Base-by-base conservation (phyloP, 176 grass and related monocot genomes). In the Miscanthus lutarioriparius region DNA sequence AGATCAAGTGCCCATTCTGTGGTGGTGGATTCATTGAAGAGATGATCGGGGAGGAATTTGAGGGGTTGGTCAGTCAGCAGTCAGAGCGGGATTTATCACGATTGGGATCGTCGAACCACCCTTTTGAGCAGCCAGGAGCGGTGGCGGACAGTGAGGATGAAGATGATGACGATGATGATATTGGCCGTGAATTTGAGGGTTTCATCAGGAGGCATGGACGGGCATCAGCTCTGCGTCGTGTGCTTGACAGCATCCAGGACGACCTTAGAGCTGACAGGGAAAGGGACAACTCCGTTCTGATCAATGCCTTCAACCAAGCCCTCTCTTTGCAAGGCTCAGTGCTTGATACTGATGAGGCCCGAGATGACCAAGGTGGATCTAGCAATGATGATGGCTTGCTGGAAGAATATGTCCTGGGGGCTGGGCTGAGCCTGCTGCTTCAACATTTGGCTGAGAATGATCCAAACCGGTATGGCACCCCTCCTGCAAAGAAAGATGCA, bases 381-480 rank as follows among this genome's bases (percentile, higher is more conserved):
- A 85, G 36, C 20, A 85, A 79, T 33, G 78, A 85, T 5, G 81
- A 86, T 82, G 74, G 80, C 27, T 82, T 92, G 68, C 63, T 96
- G 10, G 97, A 94, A 45, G 91, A 99, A 63, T 94, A 96, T 76
- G 92, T 92, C 75, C 68, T 99, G 2, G 97, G 93, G 12, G 80
- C 93, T 56, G 89, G 91, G 11, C 87, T 99, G 72, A 92, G 91
- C 80, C 76, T 96, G 35, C 84, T 99, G 82, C 88, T 99, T 83
- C 91, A 96, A 13, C 93, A 99, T 89, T 92, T 99, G 84, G 84
- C 88, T 7, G 97, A 99, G 88, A 94, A 89, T 16, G 93, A 96
- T 7, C 86, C 88, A 22, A 89, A 78, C 49, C 81, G 88, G 48
- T 89, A 94, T 47, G 97, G 97, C 13, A 94, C 93, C 10, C 97